Percentiles rank a stretch among this genome's conserved stretches.
These are phyloP conservation scores for Stylosanthes scabra DNA, from an alignment of 331 rosid genomes.

Conservation along the genomic window DNA sequence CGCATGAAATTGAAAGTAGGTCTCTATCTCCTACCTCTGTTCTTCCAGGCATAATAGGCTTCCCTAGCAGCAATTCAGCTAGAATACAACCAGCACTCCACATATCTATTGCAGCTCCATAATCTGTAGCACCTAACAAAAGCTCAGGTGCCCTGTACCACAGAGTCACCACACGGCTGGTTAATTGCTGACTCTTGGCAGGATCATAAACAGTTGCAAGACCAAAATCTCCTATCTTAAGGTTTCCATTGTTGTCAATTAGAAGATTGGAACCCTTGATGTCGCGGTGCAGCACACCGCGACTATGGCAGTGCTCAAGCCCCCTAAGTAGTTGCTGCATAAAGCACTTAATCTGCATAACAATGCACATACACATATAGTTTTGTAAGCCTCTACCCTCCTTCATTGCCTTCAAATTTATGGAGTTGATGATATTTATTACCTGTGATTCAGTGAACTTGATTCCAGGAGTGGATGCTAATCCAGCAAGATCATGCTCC, in stretches of 20 bases:
- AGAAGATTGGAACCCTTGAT: constrained; percentile 95
- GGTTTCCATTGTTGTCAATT: constrained; percentile 73
- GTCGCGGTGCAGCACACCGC: constrained; percentile 87
- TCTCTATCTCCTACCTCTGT: constrained; percentile 75
- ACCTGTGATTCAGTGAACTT: constrained; percentile 90
- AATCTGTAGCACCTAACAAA: constrained; percentile 84
- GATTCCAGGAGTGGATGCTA: constrained; percentile 61
- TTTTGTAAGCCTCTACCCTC: background rate
- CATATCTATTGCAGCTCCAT: constrained; percentile 78
- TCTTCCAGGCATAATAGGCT: constrained; percentile 97
- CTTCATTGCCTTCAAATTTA: background rate
- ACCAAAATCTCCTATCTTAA: constrained; percentile 96
- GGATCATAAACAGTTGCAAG: constrained; percentile 75
- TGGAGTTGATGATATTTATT: constrained; percentile 20
- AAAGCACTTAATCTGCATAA: constrained; percentile 81
- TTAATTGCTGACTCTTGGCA: constrained; percentile 66
- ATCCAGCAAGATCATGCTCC: constrained; percentile 95
- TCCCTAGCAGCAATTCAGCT: constrained; percentile 81
- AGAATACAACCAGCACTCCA: constrained; percentile 96
- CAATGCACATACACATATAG: too few relatives aligned
- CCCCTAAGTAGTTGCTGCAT: constrained; percentile 80
- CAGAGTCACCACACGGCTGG: constrained; percentile 94
- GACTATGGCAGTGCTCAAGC: constrained; percentile 89
- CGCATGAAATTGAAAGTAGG: background rate
- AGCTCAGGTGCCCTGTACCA: constrained; percentile 99